Evolutionary conservation across 306 rosid species (phyloP), one percentile per base, ranked within the genome.

Genomic region (Myrica gale): DNA sequence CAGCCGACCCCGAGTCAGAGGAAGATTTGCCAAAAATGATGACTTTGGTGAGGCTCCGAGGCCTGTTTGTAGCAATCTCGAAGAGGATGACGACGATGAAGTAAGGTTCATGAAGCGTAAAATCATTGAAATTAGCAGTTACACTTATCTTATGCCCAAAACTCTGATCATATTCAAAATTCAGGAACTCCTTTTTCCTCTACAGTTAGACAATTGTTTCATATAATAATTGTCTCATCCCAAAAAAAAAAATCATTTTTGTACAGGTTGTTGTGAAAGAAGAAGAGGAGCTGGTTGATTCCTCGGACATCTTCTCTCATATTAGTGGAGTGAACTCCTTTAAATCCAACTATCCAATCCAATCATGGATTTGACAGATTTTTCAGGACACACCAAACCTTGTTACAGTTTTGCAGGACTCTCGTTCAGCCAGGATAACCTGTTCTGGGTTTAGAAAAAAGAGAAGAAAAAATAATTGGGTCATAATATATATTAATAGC

Each of bases 291-390:
- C 85, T 96, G 98, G 92, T 88, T 85, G 98, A 96, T 84, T 92
- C 98, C 74, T 90, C 99, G 50, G 99, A 92, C 74, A 92, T 96
- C 60, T 92, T 92, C 85, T 91, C 98, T 71, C 99, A 90, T 78
- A 90, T 96, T 74, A 92, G 96, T 89, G 99, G 99, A n/a, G 99
- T 96, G 78, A 96, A 96, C 90, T 92, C 99, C 74, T 96, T 96
- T 91, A 89, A 92, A 83, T 90, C 92, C 93, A 92, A 84, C 90
- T 90, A 82, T 78, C 89, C 93, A 69, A 89, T 89, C 79, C 99
- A 90, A 55, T 90, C 99, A 21, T 92, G 97, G 99, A 90, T 89
- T 82, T 90, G 86, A 92, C 21, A 8, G 42, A 55, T 68, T 48
- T 58, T 76, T 76, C 71, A 17, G 41, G 47, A 16, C n/a, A 16